Evolutionary conservation across 2,329 filamentous ascomycete species (phyloP).

Genomic region (Trichoderma atrobrunneum): DNA sequence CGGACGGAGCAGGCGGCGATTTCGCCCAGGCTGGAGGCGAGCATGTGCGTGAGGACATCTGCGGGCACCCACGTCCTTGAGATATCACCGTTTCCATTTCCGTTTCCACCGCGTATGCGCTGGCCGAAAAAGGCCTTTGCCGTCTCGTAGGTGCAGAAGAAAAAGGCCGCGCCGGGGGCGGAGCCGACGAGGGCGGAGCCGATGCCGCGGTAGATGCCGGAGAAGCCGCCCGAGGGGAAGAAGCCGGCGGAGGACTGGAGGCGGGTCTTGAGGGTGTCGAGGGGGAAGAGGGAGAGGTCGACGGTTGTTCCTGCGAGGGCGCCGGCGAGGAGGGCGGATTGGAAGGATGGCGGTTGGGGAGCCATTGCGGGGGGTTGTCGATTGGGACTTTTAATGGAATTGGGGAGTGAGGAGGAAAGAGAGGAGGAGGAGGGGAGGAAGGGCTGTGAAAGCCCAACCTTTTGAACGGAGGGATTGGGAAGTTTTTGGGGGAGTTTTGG

Average conservation of each 20-base stretch:
- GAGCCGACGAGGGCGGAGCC: slow-evolving; percentile 87
- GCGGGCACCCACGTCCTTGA: slow-evolving; percentile 16
- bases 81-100: not conserved
- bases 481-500: no score
- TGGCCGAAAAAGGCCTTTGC: not conserved
- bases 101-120: slow-evolving; percentile 24
- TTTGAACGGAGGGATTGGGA: not conserved
- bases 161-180: no score
- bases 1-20: slow-evolving; percentile 87
- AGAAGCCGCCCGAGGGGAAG: slow-evolving; percentile 80
- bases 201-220: slow-evolving; percentile 88
- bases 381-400: slow-evolving; percentile 9
- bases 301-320: slow-evolving; percentile 92
- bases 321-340: slow-evolving; percentile 70
- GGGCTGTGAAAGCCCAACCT: slow-evolving; percentile 19
- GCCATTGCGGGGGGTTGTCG: not conserved
- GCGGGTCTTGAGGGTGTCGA: slow-evolving; percentile 98
- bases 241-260: slow-evolving; percentile 81
- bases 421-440: not conserved
- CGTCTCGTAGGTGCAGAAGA: no score
- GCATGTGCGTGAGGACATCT: slow-evolving; percentile 64
- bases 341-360: slow-evolving; percentile 44
- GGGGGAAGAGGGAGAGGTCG: slow-evolving; percentile 92
- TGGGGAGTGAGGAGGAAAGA: not conserved
- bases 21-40: slow-evolving; percentile 82